phyloP scores from a whole-genome alignment of 306 rosid species.

The Oxytropis ochrocephala region DNA sequence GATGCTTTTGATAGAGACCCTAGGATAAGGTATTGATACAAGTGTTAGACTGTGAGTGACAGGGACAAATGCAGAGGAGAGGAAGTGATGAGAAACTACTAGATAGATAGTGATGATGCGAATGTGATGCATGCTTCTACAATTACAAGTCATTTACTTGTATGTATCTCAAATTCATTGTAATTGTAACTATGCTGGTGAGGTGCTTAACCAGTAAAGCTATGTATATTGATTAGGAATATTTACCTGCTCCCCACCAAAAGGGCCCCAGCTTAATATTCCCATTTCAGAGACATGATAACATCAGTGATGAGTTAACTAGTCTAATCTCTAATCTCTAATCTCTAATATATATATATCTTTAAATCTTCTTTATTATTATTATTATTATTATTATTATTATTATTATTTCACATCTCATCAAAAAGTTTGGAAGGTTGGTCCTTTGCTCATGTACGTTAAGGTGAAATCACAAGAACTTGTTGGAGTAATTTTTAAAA shows the following conservation, averaged over 20 bases:
- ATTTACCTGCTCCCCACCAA: not conserved
- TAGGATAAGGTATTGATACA: not conserved
- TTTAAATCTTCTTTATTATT: too few species aligned
- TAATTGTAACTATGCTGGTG: not conserved
- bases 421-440: not conserved
- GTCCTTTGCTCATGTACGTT: not conserved
- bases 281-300: not conserved
- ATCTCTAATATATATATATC: too few species aligned
- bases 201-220: not conserved
- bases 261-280: not conserved
- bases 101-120: not conserved
- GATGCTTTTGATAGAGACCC: not conserved
- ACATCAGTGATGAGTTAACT: not conserved
- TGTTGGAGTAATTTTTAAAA: too few species aligned
- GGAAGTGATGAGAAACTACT: conserved; percentile 1
- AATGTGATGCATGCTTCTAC: not conserved
- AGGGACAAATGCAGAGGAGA: not conserved
- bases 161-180: not conserved
- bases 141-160: not conserved
- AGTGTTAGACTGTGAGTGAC: not conserved
- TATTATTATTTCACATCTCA: too few species aligned
- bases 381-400: too few species aligned
- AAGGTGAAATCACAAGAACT: not conserved
- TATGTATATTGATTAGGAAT: not conserved
- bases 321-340: too few species aligned